phyloP scores from a whole-genome alignment of 352 stramenopile genomes.

The Phytopythium vexans region DNA sequence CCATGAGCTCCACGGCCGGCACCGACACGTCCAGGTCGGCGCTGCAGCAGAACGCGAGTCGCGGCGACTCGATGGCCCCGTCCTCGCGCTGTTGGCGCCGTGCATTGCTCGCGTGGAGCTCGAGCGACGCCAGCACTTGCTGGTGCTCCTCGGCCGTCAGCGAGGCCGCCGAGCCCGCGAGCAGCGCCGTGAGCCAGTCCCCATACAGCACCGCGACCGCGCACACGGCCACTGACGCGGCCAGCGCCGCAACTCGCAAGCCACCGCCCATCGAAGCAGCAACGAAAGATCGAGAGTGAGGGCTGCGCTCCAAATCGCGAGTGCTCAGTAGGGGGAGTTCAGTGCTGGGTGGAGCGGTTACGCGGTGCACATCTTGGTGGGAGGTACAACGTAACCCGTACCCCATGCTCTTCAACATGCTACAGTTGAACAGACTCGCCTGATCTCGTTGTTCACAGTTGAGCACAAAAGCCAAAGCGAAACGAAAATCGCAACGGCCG shows the following conservation, averaged over 20 bases:
- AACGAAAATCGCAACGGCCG: too few relatives aligned
- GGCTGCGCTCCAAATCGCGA: too few relatives aligned
- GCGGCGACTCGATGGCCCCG: conserved; percentile 17
- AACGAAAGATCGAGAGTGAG: too few relatives aligned
- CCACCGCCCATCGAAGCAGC: conserved; percentile 44
- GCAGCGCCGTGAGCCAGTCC: conserved; percentile 45
- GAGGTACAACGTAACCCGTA: too few relatives aligned
- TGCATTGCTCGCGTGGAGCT: conserved; percentile 48
- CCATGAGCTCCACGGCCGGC: conserved; percentile 71
- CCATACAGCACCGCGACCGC: conserved; percentile 52
- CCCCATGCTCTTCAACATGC: too few relatives aligned
- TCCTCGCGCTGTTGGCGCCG: conserved; percentile 4
- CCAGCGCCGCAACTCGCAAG: conserved; percentile 59
- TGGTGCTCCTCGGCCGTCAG: conserved; percentile 53
- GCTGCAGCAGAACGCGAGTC: conserved; percentile 80
- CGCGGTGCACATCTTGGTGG: too few relatives aligned
- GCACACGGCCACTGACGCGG: conserved; percentile 47
- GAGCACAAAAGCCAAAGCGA: too few relatives aligned
- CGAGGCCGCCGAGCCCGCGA: conserved; percentile 28
- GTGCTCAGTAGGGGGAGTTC: too few relatives aligned
- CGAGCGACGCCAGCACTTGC: conserved; percentile 61
- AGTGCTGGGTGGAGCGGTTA: too few relatives aligned
- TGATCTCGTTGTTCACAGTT: too few relatives aligned
- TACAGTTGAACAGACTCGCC: too few relatives aligned
- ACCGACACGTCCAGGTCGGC: conserved; percentile 80